Base-by-base conservation (phyloP, 2,329 filamentous ascomycete genomes). In the Cladosporium sp. region DNA sequence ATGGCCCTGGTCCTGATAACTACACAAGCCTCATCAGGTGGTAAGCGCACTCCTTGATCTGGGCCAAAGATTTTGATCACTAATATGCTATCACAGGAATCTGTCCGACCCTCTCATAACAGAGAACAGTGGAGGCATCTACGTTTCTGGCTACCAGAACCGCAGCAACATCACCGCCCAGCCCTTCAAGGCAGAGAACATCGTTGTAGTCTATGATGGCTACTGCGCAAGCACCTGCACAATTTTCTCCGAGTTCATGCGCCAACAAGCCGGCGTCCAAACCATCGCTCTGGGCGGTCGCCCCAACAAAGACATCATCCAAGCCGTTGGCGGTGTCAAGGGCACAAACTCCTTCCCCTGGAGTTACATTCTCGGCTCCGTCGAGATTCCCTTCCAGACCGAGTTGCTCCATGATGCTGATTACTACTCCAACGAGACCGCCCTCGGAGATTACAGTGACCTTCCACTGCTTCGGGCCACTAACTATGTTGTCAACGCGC, bases 1-100 rank as follows among this genome's bases (percentile, higher is more conserved):
- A 72, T 50, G 75, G 81, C 57, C 74, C 75, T 2, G 75, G 84
- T 46, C 79, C 81, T 53, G 86, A 87, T 63, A 80, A 81, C 58
- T 89, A 84, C 78, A 87, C 85, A 68, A 83, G 68, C 76, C 83
- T 84, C 75, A 83, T 80, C 80, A 82, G 85, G 75, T 88, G 80
- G 80, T 62, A 62, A 62, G 33, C 11, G 8, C 33, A 35, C 11
- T 3, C 33, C 78, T 81, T 35, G 11, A 35, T 35, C 11, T 35
- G 11, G 12, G 11, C 10, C 12, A 35, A 35, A 11, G 11, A 12
- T 35, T 11, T 31, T 31, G 29, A 49, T 35, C n/a, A 16, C 52
- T 57, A 26, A 57, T 12, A 80, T 81, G 83, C 76, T 87, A 11
- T 31, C 29, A 16, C 23, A 62, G 59, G 59, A 75, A 83, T 46